phyloP scores from a whole-genome alignment of 2,329 filamentous ascomycete species.

The Fusarium chaquense region DNA sequence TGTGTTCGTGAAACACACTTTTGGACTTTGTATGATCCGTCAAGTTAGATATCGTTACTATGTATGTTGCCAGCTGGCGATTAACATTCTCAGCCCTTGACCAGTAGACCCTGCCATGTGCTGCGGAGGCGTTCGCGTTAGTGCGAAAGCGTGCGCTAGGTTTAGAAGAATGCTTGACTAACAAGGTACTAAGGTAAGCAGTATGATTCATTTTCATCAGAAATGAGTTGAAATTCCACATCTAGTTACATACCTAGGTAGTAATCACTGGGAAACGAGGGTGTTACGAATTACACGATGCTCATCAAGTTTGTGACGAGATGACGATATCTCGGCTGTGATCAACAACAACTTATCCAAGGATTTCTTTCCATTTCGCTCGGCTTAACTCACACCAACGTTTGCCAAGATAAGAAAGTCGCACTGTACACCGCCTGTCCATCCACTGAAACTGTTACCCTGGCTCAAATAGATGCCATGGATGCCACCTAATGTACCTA shows the following conservation, averaged over 20 bases:
- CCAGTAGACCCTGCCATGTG: slow-evolving; percentile 42
- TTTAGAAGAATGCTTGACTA: slow-evolving; percentile 19
- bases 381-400: slow-evolving; percentile 14
- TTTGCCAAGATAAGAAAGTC: slow-evolving; percentile 27
- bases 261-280: not conserved
- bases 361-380: slow-evolving; percentile 5
- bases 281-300: not conserved
- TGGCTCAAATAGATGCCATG: slow-evolving; percentile 2
- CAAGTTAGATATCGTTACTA: not conserved
- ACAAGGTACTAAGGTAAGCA: not conserved
- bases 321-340: slow-evolving; percentile 20
- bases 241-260: no score
- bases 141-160: slow-evolving; percentile 25
- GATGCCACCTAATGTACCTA: not conserved
- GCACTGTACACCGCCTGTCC: slow-evolving; percentile 24
- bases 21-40: not conserved
- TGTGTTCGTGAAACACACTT: not conserved
- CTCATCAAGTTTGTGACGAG: slow-evolving; percentile 6
- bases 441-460: slow-evolving; percentile 8
- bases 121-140: slow-evolving; percentile 42
- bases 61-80: slow-evolving; percentile 12
- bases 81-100: slow-evolving; percentile 17
- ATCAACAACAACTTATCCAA: slow-evolving; percentile 4
- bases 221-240: not conserved
- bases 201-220: slow-evolving; percentile 12